Evolutionary conservation across 2,329 filamentous ascomycete genomes (phyloP), one percentile per base, ranked within the genome.

Genomic region (Penicillium sp.): DNA sequence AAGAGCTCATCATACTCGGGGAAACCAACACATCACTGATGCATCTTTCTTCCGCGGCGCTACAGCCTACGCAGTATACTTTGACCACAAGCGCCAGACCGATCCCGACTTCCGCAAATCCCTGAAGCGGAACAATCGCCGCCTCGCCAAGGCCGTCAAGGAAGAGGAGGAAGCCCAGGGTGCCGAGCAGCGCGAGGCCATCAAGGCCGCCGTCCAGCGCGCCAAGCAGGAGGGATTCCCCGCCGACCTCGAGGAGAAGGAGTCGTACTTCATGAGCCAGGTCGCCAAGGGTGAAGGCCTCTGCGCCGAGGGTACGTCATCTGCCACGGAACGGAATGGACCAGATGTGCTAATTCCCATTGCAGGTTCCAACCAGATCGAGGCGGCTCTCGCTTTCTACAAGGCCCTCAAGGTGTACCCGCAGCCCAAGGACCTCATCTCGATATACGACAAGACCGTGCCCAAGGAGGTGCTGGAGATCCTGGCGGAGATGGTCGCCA

Each of bases 351-450:
- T 56, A 44, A 55, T 53, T 20, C n/a, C n/a, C 31, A 6, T 8
- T 22, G 30, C 49, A 76, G 74, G 70, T 43, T 65, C 69, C 44
- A 66, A 72, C 50, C 71, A 75, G 51, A 74, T 96, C 53, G 92
- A 96, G 61, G 90, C 94, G 46, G 92, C 94, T 43, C 79, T 97
- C 55, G 90, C 89, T 74, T 99, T 99, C 78, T 99, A 97, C 84
- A 95, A 92, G 81, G 94, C 92, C 40, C 83, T 99, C 62, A 99
- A 99, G 83, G 94, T 97, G 64, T 99, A 99, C 77, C 94, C 94
- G 46, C 88, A 90, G 66, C 94, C 92, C 11, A 83, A 87, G 65
- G 94, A 97, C 69, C 80, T 99, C 65, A 96, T 99, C 72, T 84
- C 83, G 67, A 96, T 99, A 74, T 99, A 99, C 76, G 94, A 99